Evolutionary conservation across 73 alveolate species (phyloP).

Genomic region (Durusdinium trenchii): DNA sequence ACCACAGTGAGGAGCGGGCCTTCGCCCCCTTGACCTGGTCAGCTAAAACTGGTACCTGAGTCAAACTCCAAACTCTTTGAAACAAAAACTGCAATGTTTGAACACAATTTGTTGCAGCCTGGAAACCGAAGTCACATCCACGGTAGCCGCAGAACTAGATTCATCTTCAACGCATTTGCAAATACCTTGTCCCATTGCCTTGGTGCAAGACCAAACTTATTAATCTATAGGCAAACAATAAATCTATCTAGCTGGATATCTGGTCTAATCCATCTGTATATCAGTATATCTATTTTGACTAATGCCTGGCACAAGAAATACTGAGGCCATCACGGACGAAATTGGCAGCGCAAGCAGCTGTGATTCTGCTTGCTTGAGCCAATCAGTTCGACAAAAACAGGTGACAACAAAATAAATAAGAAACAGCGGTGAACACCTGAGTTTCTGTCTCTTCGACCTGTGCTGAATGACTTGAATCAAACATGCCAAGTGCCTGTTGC

Average conservation of each 20-base stretch:
- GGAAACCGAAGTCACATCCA: slow-evolving; percentile 47
- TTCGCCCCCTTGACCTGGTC: slow-evolving; percentile 51
- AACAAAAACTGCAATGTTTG: not conserved
- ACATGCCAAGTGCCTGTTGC: too few relatives aligned
- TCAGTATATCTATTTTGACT: too few relatives aligned
- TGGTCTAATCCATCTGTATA: too few relatives aligned
- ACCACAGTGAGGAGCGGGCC: not conserved
- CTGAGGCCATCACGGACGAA: too few relatives aligned
- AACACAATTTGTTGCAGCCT: not conserved
- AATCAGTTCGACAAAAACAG: not conserved
- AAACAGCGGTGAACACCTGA: not conserved
- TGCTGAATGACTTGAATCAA: not conserved
- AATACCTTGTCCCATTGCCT: slow-evolving; percentile 73
- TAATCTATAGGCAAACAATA: too few relatives aligned
- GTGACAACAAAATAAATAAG: not conserved
- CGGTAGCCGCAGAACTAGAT: not conserved
- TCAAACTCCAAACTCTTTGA: not conserved
- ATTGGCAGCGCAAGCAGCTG: too few relatives aligned
- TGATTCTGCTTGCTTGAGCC: too few relatives aligned
- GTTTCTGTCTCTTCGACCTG: not conserved
- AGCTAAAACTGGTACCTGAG: slow-evolving; percentile 51
- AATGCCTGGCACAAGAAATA: too few relatives aligned
- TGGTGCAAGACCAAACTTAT: too few relatives aligned
- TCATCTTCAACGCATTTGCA: slow-evolving; percentile 75
- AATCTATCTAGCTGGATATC: too few relatives aligned